These are phyloP conservation scores for Citrullus mucosospermus DNA, from an alignment of 306 rosid genomes.

Conservation along the genomic window DNA sequence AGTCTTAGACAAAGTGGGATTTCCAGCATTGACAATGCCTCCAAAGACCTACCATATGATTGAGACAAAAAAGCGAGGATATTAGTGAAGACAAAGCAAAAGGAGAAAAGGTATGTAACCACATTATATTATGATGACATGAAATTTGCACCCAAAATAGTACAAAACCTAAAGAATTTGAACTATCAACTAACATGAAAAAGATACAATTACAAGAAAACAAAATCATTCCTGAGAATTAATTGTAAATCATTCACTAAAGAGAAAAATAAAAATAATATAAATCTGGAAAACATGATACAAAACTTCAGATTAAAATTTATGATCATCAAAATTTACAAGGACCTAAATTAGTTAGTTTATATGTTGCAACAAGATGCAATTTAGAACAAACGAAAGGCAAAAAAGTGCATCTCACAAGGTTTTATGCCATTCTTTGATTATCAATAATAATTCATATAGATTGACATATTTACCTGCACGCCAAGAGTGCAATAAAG, in stretches of 20 bases:
- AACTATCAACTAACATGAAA: background rate
- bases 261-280: background rate
- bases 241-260: background rate
- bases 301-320: background rate
- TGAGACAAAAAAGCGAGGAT: background rate
- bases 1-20: constrained; percentile 48
- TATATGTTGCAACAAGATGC: background rate
- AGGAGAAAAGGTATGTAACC: background rate
- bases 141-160: background rate
- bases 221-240: background rate
- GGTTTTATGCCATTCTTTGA: background rate
- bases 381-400: background rate
- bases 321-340: background rate
- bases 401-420: background rate
- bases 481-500: constrained; percentile 80
- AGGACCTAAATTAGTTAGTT: background rate
- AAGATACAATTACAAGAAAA: background rate
- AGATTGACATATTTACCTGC: constrained; percentile 46
- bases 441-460: background rate
- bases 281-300: background rate
- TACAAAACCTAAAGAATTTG: background rate
- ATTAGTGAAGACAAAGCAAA: background rate
- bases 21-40: constrained; percentile 82
- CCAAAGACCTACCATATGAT: constrained; percentile 54
- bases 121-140: background rate